A percentile compares a stretch with the other conserved stretches of the same genome.
Evolutionary conservation across 805 yeast species (phyloP).

Genomic region (Kazachstania viticola): DNA sequence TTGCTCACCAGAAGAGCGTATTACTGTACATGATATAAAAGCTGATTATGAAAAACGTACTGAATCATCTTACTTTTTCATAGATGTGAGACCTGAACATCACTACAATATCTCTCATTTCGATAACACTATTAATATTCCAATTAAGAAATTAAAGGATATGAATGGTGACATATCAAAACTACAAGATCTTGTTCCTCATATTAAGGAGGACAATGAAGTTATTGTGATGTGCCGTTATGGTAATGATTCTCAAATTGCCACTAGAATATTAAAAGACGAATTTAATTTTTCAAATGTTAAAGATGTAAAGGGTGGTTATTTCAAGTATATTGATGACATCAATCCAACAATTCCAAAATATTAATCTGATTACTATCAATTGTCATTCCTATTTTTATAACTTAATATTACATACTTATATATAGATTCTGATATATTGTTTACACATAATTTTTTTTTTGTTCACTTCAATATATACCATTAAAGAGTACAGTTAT

Average conservation of each 20-base stretch:
- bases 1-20: slow-evolving; percentile 34
- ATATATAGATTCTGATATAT: no score
- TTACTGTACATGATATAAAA: slow-evolving; percentile 30
- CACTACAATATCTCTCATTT: slow-evolving; percentile 63
- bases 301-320: slow-evolving; percentile 69
- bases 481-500: no score
- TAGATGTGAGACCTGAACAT: slow-evolving; percentile 75
- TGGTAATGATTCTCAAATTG: slow-evolving; percentile 86
- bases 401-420: slow-evolving; percentile 1
- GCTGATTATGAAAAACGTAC: slow-evolving; percentile 16
- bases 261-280: slow-evolving; percentile 45
- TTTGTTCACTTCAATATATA: no score
- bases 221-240: slow-evolving; percentile 66
- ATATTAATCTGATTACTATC: no score
- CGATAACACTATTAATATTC: slow-evolving; percentile 49
- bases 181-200: slow-evolving; percentile 18
- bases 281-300: slow-evolving; percentile 38
- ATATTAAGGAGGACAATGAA: slow-evolving; percentile 15
- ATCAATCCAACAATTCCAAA: slow-evolving; percentile 53
- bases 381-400: no score
- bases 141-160: slow-evolving; percentile 37
- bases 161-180: slow-evolving; percentile 21
- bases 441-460: no score
- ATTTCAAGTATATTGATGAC: slow-evolving; percentile 50
- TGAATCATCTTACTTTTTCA: slow-evolving; percentile 22